Percentiles rank a stretch among this genome's conserved stretches.
These are phyloP conservation scores for Coemansia sp. DNA, from an alignment of 192 early-diverging fungal species.

Conservation along the genomic window DNA sequence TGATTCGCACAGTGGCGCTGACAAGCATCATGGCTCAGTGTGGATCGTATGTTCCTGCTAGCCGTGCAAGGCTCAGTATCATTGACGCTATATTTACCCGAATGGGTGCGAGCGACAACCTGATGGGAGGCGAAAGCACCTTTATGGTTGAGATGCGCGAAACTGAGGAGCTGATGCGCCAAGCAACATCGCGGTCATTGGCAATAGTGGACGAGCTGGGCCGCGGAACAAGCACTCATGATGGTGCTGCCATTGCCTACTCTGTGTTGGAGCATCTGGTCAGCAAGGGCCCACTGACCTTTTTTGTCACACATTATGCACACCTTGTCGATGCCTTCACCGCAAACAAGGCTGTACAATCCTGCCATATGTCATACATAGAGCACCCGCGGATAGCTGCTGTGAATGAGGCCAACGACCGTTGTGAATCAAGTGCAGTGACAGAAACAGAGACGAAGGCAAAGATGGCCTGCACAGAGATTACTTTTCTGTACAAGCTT, in stretches of 20 bases:
- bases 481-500: conserved; percentile 95
- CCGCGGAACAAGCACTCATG: conserved; percentile 94
- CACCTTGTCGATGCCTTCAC: conserved; percentile 68
- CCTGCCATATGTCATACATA: conserved; percentile 46
- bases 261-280: conserved; percentile 87
- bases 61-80: conserved; percentile 66
- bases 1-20: conserved; percentile 90
- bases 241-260: conserved; percentile 96
- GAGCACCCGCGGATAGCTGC: conserved; percentile 68
- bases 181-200: conserved; percentile 83
- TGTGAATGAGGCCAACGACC: not conserved
- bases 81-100: conserved; percentile 95
- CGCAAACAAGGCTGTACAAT: conserved; percentile 9
- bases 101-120: conserved; percentile 96
- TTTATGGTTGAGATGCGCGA: conserved; percentile 97
- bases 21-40: conserved; percentile 94
- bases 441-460: conserved; percentile 40
- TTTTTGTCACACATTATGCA: conserved; percentile 97
- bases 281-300: conserved; percentile 69
- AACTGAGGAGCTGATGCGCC: conserved; percentile 85
- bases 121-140: conserved; percentile 89
- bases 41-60: conserved; percentile 91
- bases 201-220: conserved; percentile 98
- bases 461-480: conserved; percentile 46
- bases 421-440: conserved; percentile 60